phyloP scores from a whole-genome alignment of 2,329 filamentous ascomycete species.

The Phoma herbarum region DNA sequence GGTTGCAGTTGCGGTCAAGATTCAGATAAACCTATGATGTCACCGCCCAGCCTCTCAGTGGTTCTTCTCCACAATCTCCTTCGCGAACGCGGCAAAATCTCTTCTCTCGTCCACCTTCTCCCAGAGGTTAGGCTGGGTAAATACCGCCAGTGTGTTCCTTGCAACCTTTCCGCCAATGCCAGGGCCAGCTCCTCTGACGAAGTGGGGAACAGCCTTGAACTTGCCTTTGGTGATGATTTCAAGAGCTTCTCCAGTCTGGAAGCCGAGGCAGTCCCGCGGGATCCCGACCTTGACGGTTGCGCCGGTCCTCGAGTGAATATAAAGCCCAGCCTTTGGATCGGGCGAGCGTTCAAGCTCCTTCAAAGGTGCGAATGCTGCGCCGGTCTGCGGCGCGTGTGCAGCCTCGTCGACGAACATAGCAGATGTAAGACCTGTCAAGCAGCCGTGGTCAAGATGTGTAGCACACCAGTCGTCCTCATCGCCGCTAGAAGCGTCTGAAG shows the following conservation, averaged over 20 bases:
- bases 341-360: constrained; percentile 78
- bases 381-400: constrained; percentile 47
- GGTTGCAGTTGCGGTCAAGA: constrained; percentile 17
- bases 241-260: constrained; percentile 93
- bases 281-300: constrained; percentile 91
- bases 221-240: constrained; percentile 89
- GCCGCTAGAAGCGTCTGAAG: constrained; percentile 35
- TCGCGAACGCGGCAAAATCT: constrained; percentile 80
- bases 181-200: constrained; percentile 78
- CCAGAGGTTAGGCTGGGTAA: constrained; percentile 93
- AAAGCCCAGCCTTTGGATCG: constrained; percentile 86
- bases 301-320: constrained; percentile 87
- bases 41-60: constrained; percentile 40
- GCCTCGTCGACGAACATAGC: constrained; percentile 95
- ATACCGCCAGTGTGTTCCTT: constrained; percentile 89
- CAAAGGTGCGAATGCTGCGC: constrained; percentile 59
- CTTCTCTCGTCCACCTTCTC: constrained; percentile 76
- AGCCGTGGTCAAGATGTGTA: constrained; percentile 89
- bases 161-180: constrained; percentile 58
- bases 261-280: constrained; percentile 88
- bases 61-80: constrained; percentile 59
- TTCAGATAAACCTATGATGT: constrained; percentile 16
- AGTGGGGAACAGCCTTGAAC: constrained; percentile 96
- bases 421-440: constrained; percentile 89
- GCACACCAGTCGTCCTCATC: constrained; percentile 95